A percentile compares a stretch with the other conserved stretches of the same genome.
Evolutionary conservation across 1,284 basidiomycete species (phyloP).

Genomic region (Erythrobasidium hasegawianum): DNA sequence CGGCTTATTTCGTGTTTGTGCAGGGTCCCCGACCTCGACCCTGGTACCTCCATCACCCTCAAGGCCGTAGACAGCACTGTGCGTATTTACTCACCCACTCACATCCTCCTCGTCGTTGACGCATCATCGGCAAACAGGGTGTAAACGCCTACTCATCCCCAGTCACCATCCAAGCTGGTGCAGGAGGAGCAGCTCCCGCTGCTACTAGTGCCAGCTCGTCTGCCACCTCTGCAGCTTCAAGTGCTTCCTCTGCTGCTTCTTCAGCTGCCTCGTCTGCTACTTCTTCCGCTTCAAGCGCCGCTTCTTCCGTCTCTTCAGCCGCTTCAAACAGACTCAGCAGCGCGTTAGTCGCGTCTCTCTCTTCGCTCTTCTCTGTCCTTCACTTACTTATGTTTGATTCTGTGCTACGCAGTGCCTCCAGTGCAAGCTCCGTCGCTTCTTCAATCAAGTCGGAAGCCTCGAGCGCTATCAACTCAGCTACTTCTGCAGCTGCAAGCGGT

Average conservation of each 20-base stretch:
- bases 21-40: conserved; percentile 45
- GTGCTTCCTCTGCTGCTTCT: background rate
- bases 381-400: no score
- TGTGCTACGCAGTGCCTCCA: background rate
- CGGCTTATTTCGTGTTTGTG: background rate
- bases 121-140: background rate
- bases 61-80: conserved; percentile 45
- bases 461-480: background rate
- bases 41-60: conserved; percentile 46
- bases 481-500: background rate
- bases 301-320: background rate
- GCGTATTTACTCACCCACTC: background rate
- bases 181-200: conserved; percentile 3
- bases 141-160: conserved; percentile 5
- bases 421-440: background rate
- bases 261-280: background rate
- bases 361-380: background rate
- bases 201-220: background rate
- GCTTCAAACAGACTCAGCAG: background rate
- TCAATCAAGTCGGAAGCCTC: background rate
- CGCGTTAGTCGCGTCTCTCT: no score
- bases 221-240: background rate
- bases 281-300: background rate
- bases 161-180: conserved; percentile 13
- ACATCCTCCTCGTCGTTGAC: no score